These are phyloP conservation scores for Clavariopsis aquatica DNA, from an alignment of 495 filamentous ascomycete genomes.

Conservation along the genomic window DNA sequence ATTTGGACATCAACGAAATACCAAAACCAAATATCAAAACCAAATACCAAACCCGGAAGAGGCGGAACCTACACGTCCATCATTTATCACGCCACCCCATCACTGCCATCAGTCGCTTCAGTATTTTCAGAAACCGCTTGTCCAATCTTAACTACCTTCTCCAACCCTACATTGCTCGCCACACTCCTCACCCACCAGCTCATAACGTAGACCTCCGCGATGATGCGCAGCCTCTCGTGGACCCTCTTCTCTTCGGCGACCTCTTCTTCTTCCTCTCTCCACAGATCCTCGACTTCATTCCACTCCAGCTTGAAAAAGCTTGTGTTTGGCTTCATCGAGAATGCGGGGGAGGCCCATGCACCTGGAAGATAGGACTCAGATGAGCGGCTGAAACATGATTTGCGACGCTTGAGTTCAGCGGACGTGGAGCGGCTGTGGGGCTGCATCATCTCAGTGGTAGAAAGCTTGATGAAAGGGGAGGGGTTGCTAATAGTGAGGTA, in stretches of 20 bases:
- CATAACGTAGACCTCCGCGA: neutral
- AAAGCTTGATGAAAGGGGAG: neutral
- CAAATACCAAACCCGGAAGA: too few species aligned
- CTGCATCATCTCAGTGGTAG: neutral
- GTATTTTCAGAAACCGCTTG: neutral
- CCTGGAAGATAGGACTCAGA: constrained; percentile 1
- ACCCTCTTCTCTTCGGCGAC: constrained; percentile 6
- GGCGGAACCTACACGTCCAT: neutral
- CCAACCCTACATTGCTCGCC: neutral
- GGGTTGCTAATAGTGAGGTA: neutral
- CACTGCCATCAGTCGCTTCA: neutral
- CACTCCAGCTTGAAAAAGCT: constrained; percentile 7
- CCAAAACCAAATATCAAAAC: too few species aligned
- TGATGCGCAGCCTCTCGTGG: neutral
- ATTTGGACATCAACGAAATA: too few species aligned
- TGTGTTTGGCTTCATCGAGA: constrained; percentile 5
- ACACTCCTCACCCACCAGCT: constrained; percentile 5
- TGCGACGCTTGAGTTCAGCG: constrained; percentile 2
- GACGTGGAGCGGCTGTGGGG: neutral
- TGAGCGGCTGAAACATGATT: neutral
- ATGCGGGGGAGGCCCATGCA: constrained; percentile 3
- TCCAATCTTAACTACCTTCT: neutral
- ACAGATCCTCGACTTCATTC: neutral
- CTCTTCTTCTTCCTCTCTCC: neutral
- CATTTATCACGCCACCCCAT: neutral